Evolutionary conservation across 257 asterid species (phyloP), one percentile per base, ranked within the genome.

Genomic region (Rhazya stricta): DNA sequence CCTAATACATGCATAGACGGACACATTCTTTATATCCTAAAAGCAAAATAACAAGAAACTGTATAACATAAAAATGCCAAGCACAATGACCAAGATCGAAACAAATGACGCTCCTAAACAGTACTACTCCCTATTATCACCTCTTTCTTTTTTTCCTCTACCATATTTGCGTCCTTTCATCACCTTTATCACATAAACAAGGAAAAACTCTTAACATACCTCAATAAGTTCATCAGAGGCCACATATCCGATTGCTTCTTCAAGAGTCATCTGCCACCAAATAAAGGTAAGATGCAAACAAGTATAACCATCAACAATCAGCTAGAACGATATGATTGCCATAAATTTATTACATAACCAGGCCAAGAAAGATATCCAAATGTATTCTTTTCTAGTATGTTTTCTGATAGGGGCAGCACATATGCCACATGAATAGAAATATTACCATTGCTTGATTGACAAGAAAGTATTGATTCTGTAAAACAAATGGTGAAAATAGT

Each of bases 161-260:
- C 19, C 62, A 10, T 1, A 19, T 13, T 12, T 32, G 23, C 1
- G 8, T 50, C 50, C 65, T 34, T 9, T 53, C n/a, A 34, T 63
- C 37, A 58, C n/a, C 11, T 58, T 8, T 61, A 61, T 61, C 9
- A 18, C 58, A 51, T 19, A 34, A 63, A 10, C 56, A 5, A 70
- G 27, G 65, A 51, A 39, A 48, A 73, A 8, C 9, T 11, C 19
- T n/a, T 0, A 48, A 51, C 61, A 18, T 83, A 91, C 99, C 99
- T 95, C 99, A 73, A 95, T 95, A 65, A 95, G 99, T 84, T 95
- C 99, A 74, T 92, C 96, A 1, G 97, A 83, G 54, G 97, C 99
- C 78, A 95, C 99, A 53, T 92, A 92, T 69, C 98, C 99, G 74
- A 92, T 95, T 57, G 99, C 99, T 85, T 95, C 99, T 82, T 95